Evolutionary conservation across 2,329 filamentous ascomycete genomes (phyloP).

Genomic region (Lasiodiplodia hormozganensis): DNA sequence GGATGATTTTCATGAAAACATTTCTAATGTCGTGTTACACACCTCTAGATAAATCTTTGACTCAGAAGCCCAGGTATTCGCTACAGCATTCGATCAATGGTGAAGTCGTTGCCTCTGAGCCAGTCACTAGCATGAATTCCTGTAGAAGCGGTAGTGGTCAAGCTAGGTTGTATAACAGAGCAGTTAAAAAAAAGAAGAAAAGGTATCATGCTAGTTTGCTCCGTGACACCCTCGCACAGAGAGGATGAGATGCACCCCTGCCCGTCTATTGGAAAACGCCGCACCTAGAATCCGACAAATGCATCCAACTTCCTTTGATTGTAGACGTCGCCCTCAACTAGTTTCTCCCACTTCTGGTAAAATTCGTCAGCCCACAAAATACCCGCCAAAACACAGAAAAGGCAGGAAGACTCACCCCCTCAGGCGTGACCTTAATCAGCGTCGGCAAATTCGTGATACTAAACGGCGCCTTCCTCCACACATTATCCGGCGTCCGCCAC

Average conservation of each 20-base stretch:
- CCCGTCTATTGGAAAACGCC: background rate
- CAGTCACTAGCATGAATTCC: background rate
- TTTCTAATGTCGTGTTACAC: too few species aligned
- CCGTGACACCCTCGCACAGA: background rate
- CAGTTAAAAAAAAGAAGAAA: background rate
- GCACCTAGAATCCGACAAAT: constrained; percentile 6
- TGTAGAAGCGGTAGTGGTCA: background rate
- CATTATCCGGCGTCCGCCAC: constrained; percentile 2
- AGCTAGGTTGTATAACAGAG: background rate
- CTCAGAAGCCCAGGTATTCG: background rate
- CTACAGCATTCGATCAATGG: background rate
- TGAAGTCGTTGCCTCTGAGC: background rate
- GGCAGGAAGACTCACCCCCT: background rate
- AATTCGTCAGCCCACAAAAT: background rate
- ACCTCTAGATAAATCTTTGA: too few species aligned
- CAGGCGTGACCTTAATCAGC: constrained; percentile 13
- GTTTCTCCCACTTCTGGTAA: constrained; percentile 6
- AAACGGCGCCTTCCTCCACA: constrained; percentile 20
- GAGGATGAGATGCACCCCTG: background rate
- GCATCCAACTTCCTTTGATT: constrained; percentile 14
- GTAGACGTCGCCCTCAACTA: constrained; percentile 9
- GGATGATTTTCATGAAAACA: too few species aligned
- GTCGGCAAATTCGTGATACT: constrained; percentile 10
- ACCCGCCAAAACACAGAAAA: background rate
- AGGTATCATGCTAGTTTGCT: background rate